phyloP scores from a whole-genome alignment of 2,329 filamentous ascomycete species.

The Xylaria digitata region DNA sequence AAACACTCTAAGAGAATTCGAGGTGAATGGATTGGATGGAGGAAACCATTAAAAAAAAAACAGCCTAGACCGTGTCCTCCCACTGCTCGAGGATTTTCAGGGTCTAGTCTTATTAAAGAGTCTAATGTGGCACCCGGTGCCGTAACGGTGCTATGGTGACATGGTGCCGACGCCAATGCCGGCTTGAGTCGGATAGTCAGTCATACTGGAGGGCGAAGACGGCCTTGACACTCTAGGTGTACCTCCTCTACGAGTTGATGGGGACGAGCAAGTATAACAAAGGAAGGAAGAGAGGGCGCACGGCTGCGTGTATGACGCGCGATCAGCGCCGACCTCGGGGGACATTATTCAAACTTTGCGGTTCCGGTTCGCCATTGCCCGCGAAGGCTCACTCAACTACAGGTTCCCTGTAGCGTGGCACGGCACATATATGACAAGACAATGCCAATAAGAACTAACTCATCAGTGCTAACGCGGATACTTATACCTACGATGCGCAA shows the following conservation, averaged over 20 bases:
- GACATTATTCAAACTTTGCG: not conserved
- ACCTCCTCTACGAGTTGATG: not conserved
- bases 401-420: not conserved
- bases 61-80: conserved; percentile 20
- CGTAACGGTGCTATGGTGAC: conserved; percentile 1
- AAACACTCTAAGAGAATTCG: not conserved
- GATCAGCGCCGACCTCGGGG: conserved; percentile 31
- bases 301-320: conserved; percentile 19
- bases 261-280: not conserved
- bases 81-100: conserved; percentile 16
- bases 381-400: too few relatives aligned
- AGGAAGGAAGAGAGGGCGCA: not conserved
- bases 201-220: conserved; percentile 23
- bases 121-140: conserved; percentile 21
- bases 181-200: conserved; percentile 27
- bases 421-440: not conserved
- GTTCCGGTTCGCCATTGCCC: not conserved
- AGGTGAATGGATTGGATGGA: not conserved
- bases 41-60: too few relatives aligned
- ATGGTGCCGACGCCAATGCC: conserved; percentile 9
- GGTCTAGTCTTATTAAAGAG: conserved; percentile 19
- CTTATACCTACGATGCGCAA: conserved; percentile 1
- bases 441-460: not conserved
- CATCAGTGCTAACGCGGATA: not conserved
- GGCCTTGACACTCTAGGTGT: conserved; percentile 4